A percentile compares a stretch with the other conserved stretches of the same genome.
Evolutionary conservation across 139 green algal genomes (phyloP).

Genomic region (Coelastrella sp.): DNA sequence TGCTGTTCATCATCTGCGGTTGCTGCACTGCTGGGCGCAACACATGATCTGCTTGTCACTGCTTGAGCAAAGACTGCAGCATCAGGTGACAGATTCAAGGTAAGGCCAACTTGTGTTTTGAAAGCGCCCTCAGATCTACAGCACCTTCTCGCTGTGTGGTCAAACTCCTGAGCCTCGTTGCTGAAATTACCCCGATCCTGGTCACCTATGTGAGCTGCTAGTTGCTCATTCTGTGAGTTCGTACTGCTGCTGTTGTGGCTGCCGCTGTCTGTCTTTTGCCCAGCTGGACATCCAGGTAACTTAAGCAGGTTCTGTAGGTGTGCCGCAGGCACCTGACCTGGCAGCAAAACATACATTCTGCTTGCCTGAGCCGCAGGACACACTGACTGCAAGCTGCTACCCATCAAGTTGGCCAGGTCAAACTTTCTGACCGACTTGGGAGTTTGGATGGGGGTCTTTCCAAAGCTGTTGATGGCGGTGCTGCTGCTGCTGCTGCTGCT

Average conservation of each 20-base stretch:
- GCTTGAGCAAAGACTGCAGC: background rate
- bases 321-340: background rate
- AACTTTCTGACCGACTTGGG: background rate
- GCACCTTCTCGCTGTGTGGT: too few species aligned
- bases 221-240: too few species aligned
- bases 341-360: constrained; percentile 58
- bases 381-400: background rate
- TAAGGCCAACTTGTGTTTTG: too few species aligned
- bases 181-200: too few species aligned
- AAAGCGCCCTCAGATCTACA: too few species aligned
- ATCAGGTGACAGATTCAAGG: too few species aligned
- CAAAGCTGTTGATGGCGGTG: background rate
- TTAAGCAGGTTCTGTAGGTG: background rate
- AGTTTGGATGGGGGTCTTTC: background rate
- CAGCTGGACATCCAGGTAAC: background rate
- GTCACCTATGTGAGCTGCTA: too few species aligned
- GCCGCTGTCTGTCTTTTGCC: background rate
- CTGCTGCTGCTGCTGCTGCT: constrained; percentile 10
- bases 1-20: too few species aligned
- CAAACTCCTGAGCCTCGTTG: too few species aligned
- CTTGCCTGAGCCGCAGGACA: constrained; percentile 61
- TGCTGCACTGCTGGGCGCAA: constrained; percentile 10
- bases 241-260: too few species aligned
- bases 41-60: background rate
- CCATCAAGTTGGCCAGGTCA: background rate